Base-by-base conservation (phyloP, 2,329 filamentous ascomycete species). In the Fusarium sp. region DNA sequence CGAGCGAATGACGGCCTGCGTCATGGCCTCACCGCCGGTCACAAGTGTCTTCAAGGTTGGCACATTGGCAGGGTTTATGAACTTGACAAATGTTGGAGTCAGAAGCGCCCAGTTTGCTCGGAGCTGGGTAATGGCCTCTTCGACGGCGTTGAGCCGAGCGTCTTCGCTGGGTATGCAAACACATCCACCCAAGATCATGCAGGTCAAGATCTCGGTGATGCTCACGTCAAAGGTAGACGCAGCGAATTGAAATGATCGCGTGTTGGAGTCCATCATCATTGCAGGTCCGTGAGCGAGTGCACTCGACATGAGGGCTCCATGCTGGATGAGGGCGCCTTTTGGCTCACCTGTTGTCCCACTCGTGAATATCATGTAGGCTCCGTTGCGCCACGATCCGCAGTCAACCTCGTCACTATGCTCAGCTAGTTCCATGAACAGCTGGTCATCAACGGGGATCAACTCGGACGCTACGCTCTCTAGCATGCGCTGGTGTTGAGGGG, bases 111-210 rank as follows among this genome's bases (percentile, higher is more conserved):
- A 74, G 24, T 74, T 75, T 2, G 53, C 73, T n/a, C 41, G 18
- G 16, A 73, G 60, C 24, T 70, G 12, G 0, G 57, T 53, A 5
- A 74, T 74, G 6, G 60, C 63, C 7, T 63, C 44, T 16, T 69
- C 68, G 0, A 83, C 66, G 20, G 80, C 72, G 16, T 82, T 80
- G 28, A 81, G 70, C 1, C 81, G 77, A 26, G 78, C 76, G 3
- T 79, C 72, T 26, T 84, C 81, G 2, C 78, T 80, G 1, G 80
- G 80, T 18, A 80, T 67, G 28, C 77, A 78, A 6, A 80, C 67
- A 43, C 77, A 78, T 0, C 73, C 77, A 16, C 77, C 78, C 13
- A 68, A 44, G 6, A 69, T 52, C n/a, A 75, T 10, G 1, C 63
- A 61, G 0, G 57, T 68, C 5, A 75, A 16, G 29, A 72, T 73